These are phyloP conservation scores for Carex pumila DNA, from an alignment of 176 grass and related monocot species.

Conservation along the genomic window DNA sequence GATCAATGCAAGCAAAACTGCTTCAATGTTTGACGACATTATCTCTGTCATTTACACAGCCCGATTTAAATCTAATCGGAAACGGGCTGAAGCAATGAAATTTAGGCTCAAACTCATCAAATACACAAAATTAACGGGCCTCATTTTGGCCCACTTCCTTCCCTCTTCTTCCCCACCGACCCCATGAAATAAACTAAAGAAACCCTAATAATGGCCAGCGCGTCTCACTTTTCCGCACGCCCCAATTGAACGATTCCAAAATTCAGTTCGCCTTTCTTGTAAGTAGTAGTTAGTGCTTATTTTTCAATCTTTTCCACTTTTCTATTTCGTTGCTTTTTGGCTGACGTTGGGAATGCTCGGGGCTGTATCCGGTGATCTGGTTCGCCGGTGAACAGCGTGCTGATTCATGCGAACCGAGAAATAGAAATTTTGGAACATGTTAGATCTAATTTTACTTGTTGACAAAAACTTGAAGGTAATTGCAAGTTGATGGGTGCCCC, in stretches of 20 bases:
- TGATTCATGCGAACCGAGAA: background rate
- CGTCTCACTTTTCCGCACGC: background rate
- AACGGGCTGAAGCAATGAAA: background rate
- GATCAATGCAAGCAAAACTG: too few species aligned
- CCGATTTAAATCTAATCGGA: background rate
- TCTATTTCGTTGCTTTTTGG: background rate
- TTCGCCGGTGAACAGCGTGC: background rate
- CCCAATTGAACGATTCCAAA: background rate
- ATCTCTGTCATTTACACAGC: background rate
- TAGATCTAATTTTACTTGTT: background rate
- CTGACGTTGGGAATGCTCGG: background rate
- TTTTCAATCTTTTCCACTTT: background rate
- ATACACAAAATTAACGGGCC: background rate
- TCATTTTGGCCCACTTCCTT: background rate
- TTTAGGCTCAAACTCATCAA: background rate
- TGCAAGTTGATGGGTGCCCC: constrained; percentile 65
- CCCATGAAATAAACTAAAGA: background rate
- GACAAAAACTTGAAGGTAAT: background rate
- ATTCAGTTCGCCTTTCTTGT: background rate
- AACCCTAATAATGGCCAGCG: background rate
- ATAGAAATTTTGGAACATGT: background rate
- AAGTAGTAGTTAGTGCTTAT: background rate
- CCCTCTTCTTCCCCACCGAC: background rate
- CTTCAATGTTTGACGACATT: too few species aligned
- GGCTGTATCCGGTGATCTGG: background rate